Base-by-base conservation (phyloP, 768 basidiomycete species). In the Hemileccinum impolitum region DNA sequence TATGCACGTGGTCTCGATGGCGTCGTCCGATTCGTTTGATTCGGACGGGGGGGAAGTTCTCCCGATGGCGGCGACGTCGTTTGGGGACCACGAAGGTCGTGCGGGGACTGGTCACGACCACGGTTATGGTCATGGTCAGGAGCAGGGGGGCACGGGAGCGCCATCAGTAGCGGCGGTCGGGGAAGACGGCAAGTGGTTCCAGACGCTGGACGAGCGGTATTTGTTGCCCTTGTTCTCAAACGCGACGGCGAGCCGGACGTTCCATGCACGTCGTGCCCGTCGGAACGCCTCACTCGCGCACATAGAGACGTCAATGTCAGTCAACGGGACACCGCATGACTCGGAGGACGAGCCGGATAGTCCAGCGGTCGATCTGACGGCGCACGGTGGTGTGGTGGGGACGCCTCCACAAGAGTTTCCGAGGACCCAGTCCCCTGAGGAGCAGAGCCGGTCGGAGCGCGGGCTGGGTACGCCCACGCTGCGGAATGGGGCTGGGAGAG, bases 161-260 rank as follows among this genome's bases (percentile, higher is more conserved):
- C 4, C 4, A 4, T 34, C 2, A 18, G 56, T 45, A 25, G 53
- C 56, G n/a, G 57, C 70, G 4, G 45, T 43, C 21, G 76, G 72
- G 4, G 85, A 87, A 50, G 92, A 95, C 45, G 86, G 90, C 25
- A 90, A 90, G 66, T 97, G 94, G 93, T 97, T 97, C 83, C 93
- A 94, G 58, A 78, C 86, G 39, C 70, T 99, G 34, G 95, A 99
- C 69, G 94, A 99, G 70, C 79, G 92, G 55, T 99, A 95, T 66
- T 72, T 99, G 17, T 70, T 98, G 3, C 94, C 94, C 18, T 72
- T 97, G 32, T 98, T 93, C 72, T 91, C 90, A 41, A 94, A 94
- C 61, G 90, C 89, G 14, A 92, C 91, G 0, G 91, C 91, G 15
- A 90, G 87, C 55, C 76, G 90, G 58, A 86, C 85, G 52, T 91